Conservation (phyloP, 768 basidiomycete species). For the Podaxis sp. region DNA sequence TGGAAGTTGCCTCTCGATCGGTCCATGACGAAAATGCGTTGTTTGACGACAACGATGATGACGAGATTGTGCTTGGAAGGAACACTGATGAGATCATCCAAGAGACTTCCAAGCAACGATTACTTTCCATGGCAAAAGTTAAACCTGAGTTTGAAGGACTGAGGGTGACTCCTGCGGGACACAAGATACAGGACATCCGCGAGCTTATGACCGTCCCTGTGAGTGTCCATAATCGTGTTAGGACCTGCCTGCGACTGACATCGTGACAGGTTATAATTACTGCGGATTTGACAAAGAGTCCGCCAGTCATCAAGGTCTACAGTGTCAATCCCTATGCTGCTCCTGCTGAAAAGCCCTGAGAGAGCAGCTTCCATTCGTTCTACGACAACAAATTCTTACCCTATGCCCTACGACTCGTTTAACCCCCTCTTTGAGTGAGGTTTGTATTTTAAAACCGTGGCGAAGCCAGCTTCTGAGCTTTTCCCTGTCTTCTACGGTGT, state of each 20-base stretch:
- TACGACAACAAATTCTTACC: not conserved
- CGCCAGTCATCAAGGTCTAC: constrained; percentile 96
- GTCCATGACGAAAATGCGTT: constrained; percentile 85
- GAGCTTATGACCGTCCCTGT: constrained; percentile 94
- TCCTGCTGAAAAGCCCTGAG: constrained; percentile 16
- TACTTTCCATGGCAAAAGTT: constrained; percentile 72
- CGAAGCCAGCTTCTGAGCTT: not conserved
- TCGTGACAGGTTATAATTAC: constrained; percentile 82
- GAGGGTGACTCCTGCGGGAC: constrained; percentile 69
- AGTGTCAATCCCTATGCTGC: constrained; percentile 90
- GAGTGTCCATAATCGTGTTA: constrained; percentile 28
- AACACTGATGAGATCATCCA: constrained; percentile 31
- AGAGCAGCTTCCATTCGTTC: constrained; percentile 4
- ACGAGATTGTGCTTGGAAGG: constrained; percentile 79
- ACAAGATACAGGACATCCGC: constrained; percentile 93
- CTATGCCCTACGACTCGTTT: not conserved
- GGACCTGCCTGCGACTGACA: constrained; percentile 12
- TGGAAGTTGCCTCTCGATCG: constrained; percentile 86
- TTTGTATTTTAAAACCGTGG: constrained; percentile 12
- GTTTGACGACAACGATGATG: constrained; percentile 82
- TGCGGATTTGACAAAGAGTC: constrained; percentile 92
- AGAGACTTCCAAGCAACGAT: constrained; percentile 77
- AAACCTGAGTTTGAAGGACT: constrained; percentile 85
- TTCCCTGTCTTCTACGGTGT: not conserved
- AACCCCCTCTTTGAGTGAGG: constrained; percentile 4